Percentiles rank a stretch among this genome's conserved stretches.
phyloP scores from a whole-genome alignment of 306 rosid genomes.

The Castanospermum australe region DNA sequence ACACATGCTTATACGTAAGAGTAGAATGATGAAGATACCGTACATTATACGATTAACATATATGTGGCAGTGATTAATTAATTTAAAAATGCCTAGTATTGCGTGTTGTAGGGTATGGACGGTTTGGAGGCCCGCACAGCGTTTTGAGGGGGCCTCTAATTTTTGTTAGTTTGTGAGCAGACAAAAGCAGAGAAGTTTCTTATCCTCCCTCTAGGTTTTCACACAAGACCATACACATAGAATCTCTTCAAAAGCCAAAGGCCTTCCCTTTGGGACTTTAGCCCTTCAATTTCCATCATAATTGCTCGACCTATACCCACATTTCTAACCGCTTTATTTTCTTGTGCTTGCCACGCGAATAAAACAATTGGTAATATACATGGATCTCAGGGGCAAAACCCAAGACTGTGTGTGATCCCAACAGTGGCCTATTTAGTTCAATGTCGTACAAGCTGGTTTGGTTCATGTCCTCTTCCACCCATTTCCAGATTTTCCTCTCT shows the following conservation, averaged over 20 bases:
- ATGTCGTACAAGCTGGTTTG: conserved; percentile 43
- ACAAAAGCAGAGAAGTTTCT: conserved; percentile 99
- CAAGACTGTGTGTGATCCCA: conserved; percentile 17
- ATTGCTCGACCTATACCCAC: conserved; percentile 17
- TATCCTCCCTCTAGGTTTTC: conserved; percentile 72
- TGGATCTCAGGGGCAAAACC: conserved; percentile 26
- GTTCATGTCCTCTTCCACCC: conserved; percentile 21
- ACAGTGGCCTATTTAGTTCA: conserved; percentile 74
- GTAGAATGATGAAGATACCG: conserved; percentile 16
- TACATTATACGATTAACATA: not conserved
- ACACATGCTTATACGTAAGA: conserved; percentile 9
- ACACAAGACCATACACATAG: conserved; percentile 61
- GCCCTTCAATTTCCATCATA: conserved; percentile 8
- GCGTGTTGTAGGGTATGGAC: conserved; percentile 72
- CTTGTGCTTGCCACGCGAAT: not conserved
- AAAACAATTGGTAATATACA: conserved; percentile 1
- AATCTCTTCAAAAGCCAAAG: conserved; percentile 67
- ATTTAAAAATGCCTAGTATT: conserved; percentile 42
- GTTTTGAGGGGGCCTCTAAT: conserved; percentile 45
- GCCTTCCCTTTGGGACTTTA: not conserved
- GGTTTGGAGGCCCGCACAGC: conserved; percentile 52
- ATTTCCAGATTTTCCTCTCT: conserved; percentile 20
- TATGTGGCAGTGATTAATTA: conserved; percentile 27
- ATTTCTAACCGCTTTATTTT: not conserved
- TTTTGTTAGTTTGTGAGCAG: conserved; percentile 91